Evolutionary conservation across 225 moss, liverwort and hornwort genomes (phyloP), one percentile per base, ranked within the genome.

Genomic region (Antitrichia curtipendula): DNA sequence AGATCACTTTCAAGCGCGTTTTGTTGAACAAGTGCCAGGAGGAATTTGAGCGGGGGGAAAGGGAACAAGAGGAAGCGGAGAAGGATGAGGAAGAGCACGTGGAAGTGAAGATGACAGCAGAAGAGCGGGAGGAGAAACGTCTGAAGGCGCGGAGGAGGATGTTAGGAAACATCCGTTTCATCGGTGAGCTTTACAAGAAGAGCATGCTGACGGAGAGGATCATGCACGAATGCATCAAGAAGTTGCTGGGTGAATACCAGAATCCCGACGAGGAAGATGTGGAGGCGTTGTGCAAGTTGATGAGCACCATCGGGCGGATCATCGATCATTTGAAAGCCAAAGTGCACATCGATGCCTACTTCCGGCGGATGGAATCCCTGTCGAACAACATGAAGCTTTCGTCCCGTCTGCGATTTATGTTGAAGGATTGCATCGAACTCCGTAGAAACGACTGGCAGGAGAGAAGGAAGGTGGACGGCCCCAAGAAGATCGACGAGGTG

Each of bases 181-280:
- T 98, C 47, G 97, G 98, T 74, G 98, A 98, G 74, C 90, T 98
- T 68, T 98, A 98, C 89, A 98, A 98, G 90, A 98, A 94, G 90
- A 94, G 84, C 84, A 97, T 98, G 98, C 92, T 97, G 87, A 98
- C 97, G 59, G 98, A 98, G 87, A 91, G 97, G 87, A 98, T 98
- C 79, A 97, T 98, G 98, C 97, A 98, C 81, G 97, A 98, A 77
- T 98, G 98, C 72, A 98, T 98, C 72, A 96, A 96, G 92, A 97
- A 97, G 93, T 86, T 98, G 80, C 90, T 98, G 27, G 98, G 96
- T 29, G 96, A 95, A 61, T 93, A 90, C 72, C 95, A 95, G 69
- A 97, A 98, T 89, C 96, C 96, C 6, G 96, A 98, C 76, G 97
- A 98, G 90, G 98, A 98, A 87, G 97, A 98, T 69, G 98, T 98